These are phyloP conservation scores for Thelonectria olida DNA, from an alignment of 2,329 filamentous ascomycete genomes.

Conservation along the genomic window DNA sequence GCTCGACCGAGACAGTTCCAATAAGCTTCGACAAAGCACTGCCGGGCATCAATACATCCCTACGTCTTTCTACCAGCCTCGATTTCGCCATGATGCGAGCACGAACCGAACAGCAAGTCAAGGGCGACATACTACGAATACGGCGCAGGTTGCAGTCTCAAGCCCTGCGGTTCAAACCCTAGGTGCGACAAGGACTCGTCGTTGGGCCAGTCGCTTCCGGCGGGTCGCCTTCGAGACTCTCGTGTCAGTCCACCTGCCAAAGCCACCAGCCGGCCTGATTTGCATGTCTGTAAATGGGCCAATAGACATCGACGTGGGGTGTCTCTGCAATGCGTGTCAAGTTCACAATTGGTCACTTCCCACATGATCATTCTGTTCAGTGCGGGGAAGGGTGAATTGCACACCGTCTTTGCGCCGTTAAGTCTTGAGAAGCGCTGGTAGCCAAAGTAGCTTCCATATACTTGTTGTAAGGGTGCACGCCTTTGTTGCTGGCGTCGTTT, in stretches of 20 bases:
- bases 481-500: not conserved
- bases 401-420: constrained; percentile 6
- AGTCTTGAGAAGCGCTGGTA: not conserved
- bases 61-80: too few relatives aligned
- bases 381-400: constrained; percentile 13
- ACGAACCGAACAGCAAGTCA: too few relatives aligned
- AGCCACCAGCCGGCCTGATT: not conserved
- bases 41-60: too few relatives aligned
- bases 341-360: not conserved
- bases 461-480: not conserved
- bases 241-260: constrained; percentile 16
- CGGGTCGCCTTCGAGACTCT: constrained; percentile 13
- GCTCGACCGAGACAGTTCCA: constrained; percentile 4
- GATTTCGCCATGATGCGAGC: not conserved
- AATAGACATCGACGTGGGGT: not conserved
- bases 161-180: not conserved
- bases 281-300: not conserved
- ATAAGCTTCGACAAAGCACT: not conserved
- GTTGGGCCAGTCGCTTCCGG: constrained; percentile 9
- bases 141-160: not conserved
- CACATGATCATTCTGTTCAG: not conserved
- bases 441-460: not conserved
- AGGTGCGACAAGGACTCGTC: not conserved
- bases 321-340: not conserved
- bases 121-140: not conserved